Base-by-base conservation (phyloP, 441 rosid species). In the Pelargonium cotyledonis region DNA sequence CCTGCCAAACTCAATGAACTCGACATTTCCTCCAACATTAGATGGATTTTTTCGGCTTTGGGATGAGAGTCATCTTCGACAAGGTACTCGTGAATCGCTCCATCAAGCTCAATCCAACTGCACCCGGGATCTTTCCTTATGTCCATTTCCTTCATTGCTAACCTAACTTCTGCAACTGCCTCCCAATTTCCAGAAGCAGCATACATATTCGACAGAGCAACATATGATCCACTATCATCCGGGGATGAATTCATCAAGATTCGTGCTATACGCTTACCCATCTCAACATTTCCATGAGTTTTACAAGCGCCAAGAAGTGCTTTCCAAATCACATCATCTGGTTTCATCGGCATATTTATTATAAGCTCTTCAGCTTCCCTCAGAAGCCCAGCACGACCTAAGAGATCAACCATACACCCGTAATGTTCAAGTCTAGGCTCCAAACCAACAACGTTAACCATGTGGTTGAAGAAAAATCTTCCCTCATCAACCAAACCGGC, bases 61-160 rank as follows among this genome's bases (percentile, higher is more conserved):
- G 85, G 88, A 75, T 89, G 88, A 19, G 83, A 76, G 49, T 80
- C 79, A 65, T 87, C 95, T 75, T 87, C 90, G 46, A 83, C 90
- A 57, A 79, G 80, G 71, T 87, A 89, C 57, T 85, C 86, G 21
- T 89, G 86, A 23, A 87, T 70, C 40, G 9, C 71, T 15, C 89
- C 91, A 68, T 84, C 77, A 46, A 86, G 64, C 65, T 89, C 88
- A 26, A 89, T 79, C 88, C 87, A 89, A 68, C 95, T 86, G 71
- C 85, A 83, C 18, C 89, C 95, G 0, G 88, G 91, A 66, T 86
- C 91, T 76, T 89, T 89, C 75, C 85, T 83, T 43, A 85, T 77
- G 65, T 85, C 85, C 80, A 77, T 75, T 72, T 86, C 86, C 68
- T 85, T 89, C 89, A 86, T 85, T 65, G 70, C 81, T 70, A 84